A percentile compares a stretch with the other conserved stretches of the same genome.
phyloP scores from a whole-genome alignment of 1,284 basidiomycete species.

The Gastroboletus turbinatus region DNA sequence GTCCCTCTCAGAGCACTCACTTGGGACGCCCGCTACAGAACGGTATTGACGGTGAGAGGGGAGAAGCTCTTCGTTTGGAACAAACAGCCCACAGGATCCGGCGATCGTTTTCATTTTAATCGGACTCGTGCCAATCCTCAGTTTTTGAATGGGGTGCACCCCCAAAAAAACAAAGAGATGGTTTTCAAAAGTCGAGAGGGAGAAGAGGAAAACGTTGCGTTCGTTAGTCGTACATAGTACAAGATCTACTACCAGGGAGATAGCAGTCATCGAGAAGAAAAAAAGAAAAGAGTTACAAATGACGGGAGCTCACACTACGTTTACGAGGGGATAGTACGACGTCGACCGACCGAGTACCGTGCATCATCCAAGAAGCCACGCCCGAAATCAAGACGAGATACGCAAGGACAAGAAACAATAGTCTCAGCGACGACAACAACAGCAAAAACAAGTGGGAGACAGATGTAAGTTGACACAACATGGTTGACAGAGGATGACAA shows the following conservation, averaged over 20 bases:
- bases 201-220: not conserved
- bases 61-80: too few species aligned
- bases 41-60: too few species aligned
- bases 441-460: not conserved
- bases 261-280: not conserved
- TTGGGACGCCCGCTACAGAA: too few species aligned
- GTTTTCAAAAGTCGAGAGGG: too few species aligned
- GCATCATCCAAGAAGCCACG: constrained; percentile 1
- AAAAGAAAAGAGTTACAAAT: not conserved
- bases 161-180: too few species aligned
- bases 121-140: too few species aligned
- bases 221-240: not conserved
- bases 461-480: not conserved
- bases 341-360: not conserved
- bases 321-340: not conserved
- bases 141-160: too few species aligned
- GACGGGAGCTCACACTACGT: not conserved
- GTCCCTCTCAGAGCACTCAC: too few species aligned
- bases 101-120: too few species aligned
- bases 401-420: not conserved
- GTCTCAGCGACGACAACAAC: not conserved
- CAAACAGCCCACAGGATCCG: too few species aligned
- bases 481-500: not conserved
- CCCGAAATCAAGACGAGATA: not conserved
- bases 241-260: not conserved